phyloP scores from a whole-genome alignment of 306 rosid genomes.

The Sicyos edulis region DNA sequence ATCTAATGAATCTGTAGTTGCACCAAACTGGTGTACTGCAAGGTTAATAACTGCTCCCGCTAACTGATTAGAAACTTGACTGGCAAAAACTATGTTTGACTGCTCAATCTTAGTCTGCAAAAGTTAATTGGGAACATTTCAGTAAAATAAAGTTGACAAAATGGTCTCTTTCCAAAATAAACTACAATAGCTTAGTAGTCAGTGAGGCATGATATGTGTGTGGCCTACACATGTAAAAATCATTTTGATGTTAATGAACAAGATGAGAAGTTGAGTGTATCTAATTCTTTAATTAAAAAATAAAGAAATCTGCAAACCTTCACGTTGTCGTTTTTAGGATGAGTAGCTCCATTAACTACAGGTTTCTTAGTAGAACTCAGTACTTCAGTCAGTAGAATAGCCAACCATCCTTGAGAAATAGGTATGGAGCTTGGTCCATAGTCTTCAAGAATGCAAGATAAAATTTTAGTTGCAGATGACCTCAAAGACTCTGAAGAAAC shows the following conservation, averaged over 20 bases:
- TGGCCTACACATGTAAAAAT: not conserved
- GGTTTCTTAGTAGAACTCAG: conserved; percentile 46
- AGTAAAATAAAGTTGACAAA: conserved; percentile 10
- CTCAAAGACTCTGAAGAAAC: conserved; percentile 54
- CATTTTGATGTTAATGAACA: not conserved
- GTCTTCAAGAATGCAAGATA: conserved; percentile 66
- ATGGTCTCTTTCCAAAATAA: not conserved
- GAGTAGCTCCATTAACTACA: conserved; percentile 51
- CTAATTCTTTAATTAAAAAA: conserved; percentile 6
- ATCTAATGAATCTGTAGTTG: conserved; percentile 44
- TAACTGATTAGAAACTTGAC: conserved; percentile 68
- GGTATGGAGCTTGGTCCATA: conserved; percentile 66
- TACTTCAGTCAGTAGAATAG: conserved; percentile 58
- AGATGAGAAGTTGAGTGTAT: not conserved
- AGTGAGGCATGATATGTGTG: not conserved
- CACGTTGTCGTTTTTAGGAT: conserved; percentile 57
- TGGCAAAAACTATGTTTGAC: conserved; percentile 64
- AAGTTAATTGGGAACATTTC: conserved; percentile 19
- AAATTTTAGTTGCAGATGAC: conserved; percentile 68
- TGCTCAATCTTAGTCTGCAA: conserved; percentile 84
- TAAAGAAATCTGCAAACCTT: conserved; percentile 48
- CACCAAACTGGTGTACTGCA: conserved; percentile 54
- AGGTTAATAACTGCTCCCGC: conserved; percentile 73
- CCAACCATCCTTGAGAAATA: conserved; percentile 89
- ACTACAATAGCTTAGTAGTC: not conserved